Evolutionary conservation across 148 eudicot species (phyloP).

Genomic region (Cornus suecica): DNA sequence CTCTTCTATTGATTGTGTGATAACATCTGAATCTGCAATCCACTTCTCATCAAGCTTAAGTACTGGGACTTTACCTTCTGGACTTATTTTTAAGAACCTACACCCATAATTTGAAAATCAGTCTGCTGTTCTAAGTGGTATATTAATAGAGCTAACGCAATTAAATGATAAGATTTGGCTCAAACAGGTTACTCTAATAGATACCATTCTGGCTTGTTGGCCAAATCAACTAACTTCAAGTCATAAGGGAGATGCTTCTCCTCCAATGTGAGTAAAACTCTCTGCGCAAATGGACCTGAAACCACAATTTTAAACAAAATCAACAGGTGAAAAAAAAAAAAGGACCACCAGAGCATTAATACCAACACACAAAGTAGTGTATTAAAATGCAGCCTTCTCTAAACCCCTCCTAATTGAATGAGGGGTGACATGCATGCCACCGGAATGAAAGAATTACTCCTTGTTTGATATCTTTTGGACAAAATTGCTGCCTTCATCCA

Average conservation of each 20-base stretch:
- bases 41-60: constrained; percentile 84
- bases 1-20: constrained; percentile 69
- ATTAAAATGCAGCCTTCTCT: neutral
- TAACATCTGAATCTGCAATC: constrained; percentile 92
- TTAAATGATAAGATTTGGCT: neutral
- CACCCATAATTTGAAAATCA: constrained; percentile 1
- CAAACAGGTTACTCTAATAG: neutral
- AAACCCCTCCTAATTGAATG: neutral
- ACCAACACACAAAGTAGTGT: neutral
- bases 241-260: constrained; percentile 89
- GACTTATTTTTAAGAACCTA: constrained; percentile 74
- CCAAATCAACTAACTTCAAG: constrained; percentile 66
- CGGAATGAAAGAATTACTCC: neutral
- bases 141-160: neutral
- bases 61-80: constrained; percentile 94
- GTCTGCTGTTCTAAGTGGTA: neutral
- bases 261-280: constrained; percentile 81
- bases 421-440: neutral
- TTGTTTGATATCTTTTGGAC: no score
- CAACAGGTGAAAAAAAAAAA: neutral
- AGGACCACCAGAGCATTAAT: neutral
- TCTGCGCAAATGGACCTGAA: constrained; percentile 89
- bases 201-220: constrained; percentile 87
- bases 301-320: neutral
- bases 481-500: no score